These are phyloP conservation scores for Ustilago nuda DNA, from an alignment of 1,284 basidiomycete genomes.

Conservation along the genomic window DNA sequence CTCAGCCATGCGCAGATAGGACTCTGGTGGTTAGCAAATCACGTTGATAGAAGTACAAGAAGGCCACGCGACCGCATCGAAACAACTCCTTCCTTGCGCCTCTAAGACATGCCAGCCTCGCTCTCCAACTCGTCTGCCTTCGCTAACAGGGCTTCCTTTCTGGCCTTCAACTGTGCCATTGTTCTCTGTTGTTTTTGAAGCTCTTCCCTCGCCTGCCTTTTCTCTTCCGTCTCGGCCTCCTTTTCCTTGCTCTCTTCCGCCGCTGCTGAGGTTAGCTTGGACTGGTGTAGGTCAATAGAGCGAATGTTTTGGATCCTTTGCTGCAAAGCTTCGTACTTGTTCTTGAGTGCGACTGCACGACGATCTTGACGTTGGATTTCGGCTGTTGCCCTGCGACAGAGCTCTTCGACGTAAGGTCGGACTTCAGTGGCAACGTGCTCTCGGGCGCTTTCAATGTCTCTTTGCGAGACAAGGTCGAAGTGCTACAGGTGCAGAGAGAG, in stretches of 20 bases:
- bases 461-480: slow-evolving; percentile 45
- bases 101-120: slow-evolving; percentile 8
- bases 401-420: slow-evolving; percentile 45
- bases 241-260: neutral
- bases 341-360: slow-evolving; percentile 32
- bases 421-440: slow-evolving; percentile 47
- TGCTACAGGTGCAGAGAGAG: slow-evolving; percentile 15
- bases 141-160: slow-evolving; percentile 23
- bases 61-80: neutral
- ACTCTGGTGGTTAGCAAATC: neutral
- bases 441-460: slow-evolving; percentile 38
- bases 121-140: slow-evolving; percentile 31
- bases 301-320: slow-evolving; percentile 36
- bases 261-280: slow-evolving; percentile 27
- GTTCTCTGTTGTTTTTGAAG: slow-evolving; percentile 11
- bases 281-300: slow-evolving; percentile 37
- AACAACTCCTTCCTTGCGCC: neutral
- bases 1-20: neutral
- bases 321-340: slow-evolving; percentile 35
- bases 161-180: slow-evolving; percentile 15
- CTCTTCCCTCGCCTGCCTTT: slow-evolving; percentile 1
- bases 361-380: slow-evolving; percentile 44
- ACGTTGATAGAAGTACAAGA: slow-evolving; percentile 16
- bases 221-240: neutral
- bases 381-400: slow-evolving; percentile 28